Evolutionary conservation across 2,329 filamentous ascomycete genomes (phyloP).

Genomic region (Chaetoscypha palmicola): DNA sequence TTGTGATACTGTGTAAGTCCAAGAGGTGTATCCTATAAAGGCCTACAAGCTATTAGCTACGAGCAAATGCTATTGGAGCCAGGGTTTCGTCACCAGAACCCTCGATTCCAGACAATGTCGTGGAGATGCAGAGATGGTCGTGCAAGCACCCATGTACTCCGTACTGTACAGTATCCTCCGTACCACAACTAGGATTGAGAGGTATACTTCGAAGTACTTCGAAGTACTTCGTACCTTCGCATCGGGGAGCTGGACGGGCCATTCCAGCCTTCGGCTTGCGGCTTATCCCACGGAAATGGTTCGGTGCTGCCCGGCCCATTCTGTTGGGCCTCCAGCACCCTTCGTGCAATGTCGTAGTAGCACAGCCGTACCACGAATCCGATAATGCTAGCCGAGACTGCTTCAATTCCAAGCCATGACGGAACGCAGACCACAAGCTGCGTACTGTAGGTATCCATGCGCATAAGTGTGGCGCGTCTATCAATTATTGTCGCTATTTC

Average conservation of each 20-base stretch:
- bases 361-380: not conserved
- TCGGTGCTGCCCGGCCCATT: too few species aligned
- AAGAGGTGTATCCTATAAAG: too few species aligned
- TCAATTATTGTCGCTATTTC: not conserved
- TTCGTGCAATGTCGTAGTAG: not conserved
- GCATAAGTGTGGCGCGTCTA: not conserved
- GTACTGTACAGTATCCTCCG: not conserved
- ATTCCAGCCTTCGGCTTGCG: slow-evolving; percentile 1
- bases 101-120: too few species aligned
- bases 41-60: too few species aligned
- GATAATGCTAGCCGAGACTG: not conserved
- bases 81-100: too few species aligned
- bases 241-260: not conserved
- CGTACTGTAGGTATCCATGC: too few species aligned
- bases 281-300: slow-evolving; percentile 1
- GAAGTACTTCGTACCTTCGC: not conserved
- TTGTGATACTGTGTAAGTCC: too few species aligned
- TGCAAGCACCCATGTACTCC: not conserved
- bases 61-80: too few species aligned
- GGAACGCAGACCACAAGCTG: too few species aligned
- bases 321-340: too few species aligned
- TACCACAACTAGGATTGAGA: not conserved
- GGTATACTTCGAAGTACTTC: not conserved
- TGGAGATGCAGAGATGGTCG: not conserved
- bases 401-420: not conserved